Percentiles rank a stretch among this genome's conserved stretches.
These are phyloP conservation scores for Hymenoscyphus fraxineus DNA, from an alignment of 2,329 filamentous ascomycete genomes.

Conservation along the genomic window DNA sequence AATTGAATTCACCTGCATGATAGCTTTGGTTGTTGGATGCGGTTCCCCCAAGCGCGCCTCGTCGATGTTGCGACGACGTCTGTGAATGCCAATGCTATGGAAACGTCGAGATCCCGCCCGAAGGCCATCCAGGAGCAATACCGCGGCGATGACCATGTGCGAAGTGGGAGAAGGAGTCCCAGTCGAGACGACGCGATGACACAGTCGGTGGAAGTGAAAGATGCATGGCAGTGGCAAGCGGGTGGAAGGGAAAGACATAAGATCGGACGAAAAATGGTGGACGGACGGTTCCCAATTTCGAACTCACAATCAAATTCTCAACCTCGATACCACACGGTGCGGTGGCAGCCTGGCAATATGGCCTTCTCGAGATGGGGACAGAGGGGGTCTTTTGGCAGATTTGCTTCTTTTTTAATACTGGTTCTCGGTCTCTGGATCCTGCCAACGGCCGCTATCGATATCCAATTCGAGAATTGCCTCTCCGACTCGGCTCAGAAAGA, in stretches of 20 bases:
- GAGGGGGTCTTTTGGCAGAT: conserved; percentile 13
- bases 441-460: conserved; percentile 58
- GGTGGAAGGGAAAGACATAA: neutral
- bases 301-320: neutral
- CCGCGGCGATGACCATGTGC: conserved; percentile 23
- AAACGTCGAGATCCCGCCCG: conserved; percentile 22
- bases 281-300: neutral
- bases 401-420: conserved; percentile 25
- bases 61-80: conserved; percentile 25
- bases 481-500: conserved; percentile 54
- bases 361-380: conserved; percentile 8
- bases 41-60: conserved; percentile 18
- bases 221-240: conserved; percentile 16
- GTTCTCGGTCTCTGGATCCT: conserved; percentile 29
- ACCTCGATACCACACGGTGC: neutral
- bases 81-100: conserved; percentile 28
- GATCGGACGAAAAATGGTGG: neutral
- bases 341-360: conserved; percentile 6
- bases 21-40: conserved; percentile 19
- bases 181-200: conserved; percentile 18
- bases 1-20: conserved; percentile 11
- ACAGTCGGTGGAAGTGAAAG: conserved; percentile 24
- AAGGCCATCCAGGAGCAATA: conserved; percentile 24
- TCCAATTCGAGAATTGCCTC: conserved; percentile 85
- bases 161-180: conserved; percentile 4